Base-by-base conservation (phyloP, 2,329 filamentous ascomycete genomes). In the Paramyrothecium sp. region DNA sequence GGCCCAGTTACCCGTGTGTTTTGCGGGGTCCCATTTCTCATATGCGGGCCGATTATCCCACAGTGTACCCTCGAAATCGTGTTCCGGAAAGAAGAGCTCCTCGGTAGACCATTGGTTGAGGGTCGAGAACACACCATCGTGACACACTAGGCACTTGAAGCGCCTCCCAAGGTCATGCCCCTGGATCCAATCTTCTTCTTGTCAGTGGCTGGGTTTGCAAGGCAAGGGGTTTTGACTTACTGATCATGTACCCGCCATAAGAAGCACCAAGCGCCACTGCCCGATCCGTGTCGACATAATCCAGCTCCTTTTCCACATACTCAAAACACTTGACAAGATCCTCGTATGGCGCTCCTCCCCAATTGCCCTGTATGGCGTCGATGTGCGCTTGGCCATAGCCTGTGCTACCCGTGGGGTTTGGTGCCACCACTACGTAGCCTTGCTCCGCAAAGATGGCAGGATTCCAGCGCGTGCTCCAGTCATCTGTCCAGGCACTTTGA, bases 141-240 rank as follows among this genome's bases (percentile, higher is more conserved):
- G 92, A 65, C 88, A 92, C 26, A 96, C 92, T 3, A 97, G 81
- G 0, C 92, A 92, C 73, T 91, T 91, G 82, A 97, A 96, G 63
- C 89, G 86, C 26, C 91, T 86, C 20, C 92, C 92, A 0, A 97
- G 82, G 1, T 85, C 82, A 61, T 95, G 89, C 8, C 93, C 93
- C 73, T 97, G 92, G 65, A 97, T 92, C 92, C 93, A 96, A 71
- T 96, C 82, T 81, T 38, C 58, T 11, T 74, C 60, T 30, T 30
- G 26, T 30, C 26, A 30, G 10, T 23, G 13, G 7, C 20, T 13
- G 47, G 16, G 19, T 23, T 23, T 23, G 7, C 23, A 30, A n/a
- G 16, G 38, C 2, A 2, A 4, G 11, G 20, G 3, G 23, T 7
- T 7, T 10, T 2, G 20, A 71, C 81, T 66, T 61, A 85, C 82